Conservation (phyloP, 192 early-diverging fungal genomes). For the Umbelopsis sp. region DNA sequence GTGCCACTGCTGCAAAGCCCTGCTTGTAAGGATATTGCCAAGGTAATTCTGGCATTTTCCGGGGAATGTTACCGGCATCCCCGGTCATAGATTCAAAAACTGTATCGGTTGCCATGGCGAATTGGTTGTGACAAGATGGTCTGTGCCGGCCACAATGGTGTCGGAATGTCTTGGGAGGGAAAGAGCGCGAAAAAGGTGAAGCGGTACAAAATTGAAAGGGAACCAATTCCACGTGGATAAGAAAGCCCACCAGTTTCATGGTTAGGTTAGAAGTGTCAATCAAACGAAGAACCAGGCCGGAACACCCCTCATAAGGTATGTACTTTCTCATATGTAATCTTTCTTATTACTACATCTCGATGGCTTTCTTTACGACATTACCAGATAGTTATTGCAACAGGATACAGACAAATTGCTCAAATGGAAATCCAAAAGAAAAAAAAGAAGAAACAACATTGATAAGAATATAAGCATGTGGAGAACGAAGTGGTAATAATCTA, state of each 20-base stretch:
- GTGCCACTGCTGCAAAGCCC: constrained; percentile 41
- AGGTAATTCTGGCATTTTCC: not conserved
- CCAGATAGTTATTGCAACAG: not conserved
- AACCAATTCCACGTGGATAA: not conserved
- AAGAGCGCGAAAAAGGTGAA: not conserved
- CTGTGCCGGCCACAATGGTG: not conserved
- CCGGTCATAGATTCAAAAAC: constrained; percentile 12
- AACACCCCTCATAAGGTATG: no score
- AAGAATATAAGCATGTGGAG: not conserved
- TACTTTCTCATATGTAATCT: not conserved
- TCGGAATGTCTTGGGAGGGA: constrained; percentile 3
- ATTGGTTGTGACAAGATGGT: not conserved
- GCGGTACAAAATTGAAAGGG: not conserved
- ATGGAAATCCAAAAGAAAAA: constrained; percentile 15
- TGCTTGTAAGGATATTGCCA: constrained; percentile 21
- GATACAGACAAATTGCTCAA: not conserved
- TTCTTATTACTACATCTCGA: constrained; percentile 19
- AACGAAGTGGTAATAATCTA: not conserved
- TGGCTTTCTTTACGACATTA: constrained; percentile 11
- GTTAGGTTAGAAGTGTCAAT: not conserved
- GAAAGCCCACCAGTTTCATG: not conserved
- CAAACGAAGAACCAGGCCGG: no score
- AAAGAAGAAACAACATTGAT: not conserved
- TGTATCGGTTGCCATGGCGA: constrained; percentile 2
- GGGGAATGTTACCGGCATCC: not conserved